Base-by-base conservation (phyloP, 2,329 filamentous ascomycete genomes). In the Fusarium luffae region DNA sequence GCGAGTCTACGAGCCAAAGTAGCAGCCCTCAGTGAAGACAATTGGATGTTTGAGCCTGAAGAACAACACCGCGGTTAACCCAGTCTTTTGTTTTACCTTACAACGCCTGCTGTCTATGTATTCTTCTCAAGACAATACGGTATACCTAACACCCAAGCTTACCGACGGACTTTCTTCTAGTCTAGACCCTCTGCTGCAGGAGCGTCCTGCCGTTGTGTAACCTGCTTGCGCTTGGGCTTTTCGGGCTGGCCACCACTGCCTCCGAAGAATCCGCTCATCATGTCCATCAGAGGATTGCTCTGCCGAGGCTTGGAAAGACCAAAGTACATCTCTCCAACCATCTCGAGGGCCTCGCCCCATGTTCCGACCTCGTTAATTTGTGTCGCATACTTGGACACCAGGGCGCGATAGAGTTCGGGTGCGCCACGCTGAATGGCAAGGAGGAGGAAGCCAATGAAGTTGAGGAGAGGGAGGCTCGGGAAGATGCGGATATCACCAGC, bases 291-390 rank as follows among this genome's bases (percentile, higher is more conserved):
- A 5, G 94, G 94, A 79, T 98, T 98, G 69, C 91, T 92, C 83
- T 97, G 93, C 75, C 92, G 88, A 48, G 94, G 95, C 77, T 94
- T 91, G 82, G 90, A 88, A 78, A 99, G 97, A 37, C 90, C 90
- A 82, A 99, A 99, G 84, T 98, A 99, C 89, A 97, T 94, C 83
- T 99, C 95, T 50, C 92, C 95, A 74, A 99, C 90, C 79, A 93
- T 90, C 73, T 94, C 91, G 65, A 99, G 83, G 25, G 93, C 87
- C 77, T 93, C 94, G 34, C 90, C 88, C 95, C 95, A 98, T 14
- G 86, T 85, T 7, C 88, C 88, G 2, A 89, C 85, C 73, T 98
- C 95, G 74, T 90, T 90, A 63, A 98, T 86, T 75, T 97, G 89
- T 8, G 84, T 79, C 40, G 89, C 88, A 80, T 98, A 99, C 77